Percentiles rank a stretch among this genome's conserved stretches.
phyloP scores from a whole-genome alignment of 2,329 filamentous ascomycete species.

The Cladosporium halotolerans region DNA sequence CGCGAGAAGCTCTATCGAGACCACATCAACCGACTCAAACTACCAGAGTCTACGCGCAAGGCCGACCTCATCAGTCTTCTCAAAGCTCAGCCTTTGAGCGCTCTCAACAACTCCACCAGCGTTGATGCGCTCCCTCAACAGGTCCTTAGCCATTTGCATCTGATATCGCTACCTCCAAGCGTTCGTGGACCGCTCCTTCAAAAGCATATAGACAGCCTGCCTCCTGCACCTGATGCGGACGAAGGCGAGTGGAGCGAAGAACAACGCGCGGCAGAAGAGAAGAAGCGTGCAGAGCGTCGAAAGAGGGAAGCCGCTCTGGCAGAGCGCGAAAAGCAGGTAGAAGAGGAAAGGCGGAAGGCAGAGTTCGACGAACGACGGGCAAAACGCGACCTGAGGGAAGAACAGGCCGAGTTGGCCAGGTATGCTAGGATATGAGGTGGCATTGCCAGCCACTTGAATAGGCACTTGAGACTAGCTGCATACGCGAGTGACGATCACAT shows the following conservation, averaged over 20 bases:
- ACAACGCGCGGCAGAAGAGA: conserved; percentile 33
- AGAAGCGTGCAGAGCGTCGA: conserved; percentile 18
- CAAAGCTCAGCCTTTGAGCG: conserved; percentile 51
- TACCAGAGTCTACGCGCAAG: conserved; percentile 60
- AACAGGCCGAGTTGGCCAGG: conserved; percentile 13
- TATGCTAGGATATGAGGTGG: conserved; percentile 3
- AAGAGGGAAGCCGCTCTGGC: conserved; percentile 59
- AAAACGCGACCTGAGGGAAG: conserved; percentile 13
- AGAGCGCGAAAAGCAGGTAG: conserved; percentile 48
- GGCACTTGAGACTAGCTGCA: too few species aligned
- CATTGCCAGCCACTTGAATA: not conserved
- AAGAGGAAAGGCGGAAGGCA: conserved; percentile 19
- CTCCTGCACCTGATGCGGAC: conserved; percentile 29
- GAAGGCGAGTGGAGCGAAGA: conserved; percentile 47
- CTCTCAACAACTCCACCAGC: conserved; percentile 55
- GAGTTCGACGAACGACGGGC: conserved; percentile 21
- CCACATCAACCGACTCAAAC: conserved; percentile 58
- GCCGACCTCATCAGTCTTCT: conserved; percentile 63
- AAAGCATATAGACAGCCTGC: conserved; percentile 59
- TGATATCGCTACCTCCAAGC: conserved; percentile 57
- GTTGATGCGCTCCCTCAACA: conserved; percentile 54
- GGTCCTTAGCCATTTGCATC: conserved; percentile 62
- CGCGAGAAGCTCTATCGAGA: conserved; percentile 75
- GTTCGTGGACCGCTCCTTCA: conserved; percentile 60
- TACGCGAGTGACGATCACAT: too few species aligned